Evolutionary conservation across 371 early-diverging fungal genomes (phyloP).

Genomic region (Saksenaea vasiformis): DNA sequence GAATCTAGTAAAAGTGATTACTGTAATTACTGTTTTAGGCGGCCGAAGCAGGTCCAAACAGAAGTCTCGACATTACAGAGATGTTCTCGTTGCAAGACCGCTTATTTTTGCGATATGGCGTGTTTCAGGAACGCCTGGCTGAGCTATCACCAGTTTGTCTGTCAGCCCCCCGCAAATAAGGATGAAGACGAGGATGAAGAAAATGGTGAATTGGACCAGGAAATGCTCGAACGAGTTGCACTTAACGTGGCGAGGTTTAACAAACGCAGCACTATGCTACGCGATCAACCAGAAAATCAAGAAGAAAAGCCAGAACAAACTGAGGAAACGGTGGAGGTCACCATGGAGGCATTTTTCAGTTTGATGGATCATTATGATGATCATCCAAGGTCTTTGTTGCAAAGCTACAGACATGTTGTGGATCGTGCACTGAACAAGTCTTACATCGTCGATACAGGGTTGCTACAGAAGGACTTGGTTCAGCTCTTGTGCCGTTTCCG

Average conservation of each 20-base stretch:
- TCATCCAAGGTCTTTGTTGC: constrained; percentile 24
- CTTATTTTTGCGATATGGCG: constrained; percentile 45
- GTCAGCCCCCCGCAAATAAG: constrained; percentile 8
- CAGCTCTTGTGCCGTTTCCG: constrained; percentile 65
- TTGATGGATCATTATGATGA: constrained; percentile 35
- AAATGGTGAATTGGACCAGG: constrained; percentile 27
- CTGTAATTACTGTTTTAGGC: constrained; percentile 50
- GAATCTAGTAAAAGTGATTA: constrained; percentile 31
- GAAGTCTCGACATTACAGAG: constrained; percentile 30
- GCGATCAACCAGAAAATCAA: not conserved
- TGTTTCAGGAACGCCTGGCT: constrained; percentile 55
- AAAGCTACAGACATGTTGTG: constrained; percentile 19
- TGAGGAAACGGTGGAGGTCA: constrained; percentile 38
- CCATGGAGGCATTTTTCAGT: constrained; percentile 48
- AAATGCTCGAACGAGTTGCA: constrained; percentile 48
- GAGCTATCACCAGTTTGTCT: constrained; percentile 49
- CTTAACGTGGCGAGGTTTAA: constrained; percentile 33
- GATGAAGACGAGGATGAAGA: constrained; percentile 20
- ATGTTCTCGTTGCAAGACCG: constrained; percentile 50
- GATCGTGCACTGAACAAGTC: constrained; percentile 21
- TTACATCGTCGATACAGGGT: constrained; percentile 23
- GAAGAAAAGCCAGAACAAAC: constrained; percentile 1
- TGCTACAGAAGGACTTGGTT: constrained; percentile 34
- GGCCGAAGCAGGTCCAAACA: constrained; percentile 17
- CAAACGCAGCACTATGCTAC: constrained; percentile 16